Conservation (phyloP, 768 basidiomycete genomes). For the Albatrellus ellisii region DNA sequence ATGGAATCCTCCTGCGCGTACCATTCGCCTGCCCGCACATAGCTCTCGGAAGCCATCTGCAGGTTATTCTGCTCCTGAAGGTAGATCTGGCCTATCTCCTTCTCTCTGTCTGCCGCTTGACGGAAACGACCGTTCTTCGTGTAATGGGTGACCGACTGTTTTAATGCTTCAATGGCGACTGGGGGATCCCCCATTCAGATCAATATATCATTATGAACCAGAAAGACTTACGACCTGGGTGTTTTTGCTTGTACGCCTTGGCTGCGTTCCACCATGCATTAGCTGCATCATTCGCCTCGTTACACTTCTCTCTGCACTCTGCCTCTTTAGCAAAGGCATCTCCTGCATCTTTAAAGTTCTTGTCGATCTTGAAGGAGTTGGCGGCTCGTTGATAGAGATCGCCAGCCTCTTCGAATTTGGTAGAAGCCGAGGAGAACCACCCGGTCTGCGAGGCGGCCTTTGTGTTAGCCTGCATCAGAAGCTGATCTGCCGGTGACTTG, state of each 20-base stretch:
- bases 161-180: slow-evolving; percentile 87
- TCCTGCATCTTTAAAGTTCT: slow-evolving; percentile 83
- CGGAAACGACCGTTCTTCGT: slow-evolving; percentile 82
- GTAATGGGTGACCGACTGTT: slow-evolving; percentile 74
- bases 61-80: slow-evolving; percentile 74
- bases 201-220: not conserved
- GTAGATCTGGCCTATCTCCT: slow-evolving; percentile 91
- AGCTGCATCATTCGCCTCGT: slow-evolving; percentile 88
- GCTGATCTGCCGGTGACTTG: slow-evolving; percentile 63
- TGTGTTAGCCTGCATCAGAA: slow-evolving; percentile 87
- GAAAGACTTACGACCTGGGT: slow-evolving; percentile 55
- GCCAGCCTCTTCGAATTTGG: slow-evolving; percentile 91
- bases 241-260: slow-evolving; percentile 87
- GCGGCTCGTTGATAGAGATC: slow-evolving; percentile 93
- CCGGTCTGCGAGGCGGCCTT: slow-evolving; percentile 71
- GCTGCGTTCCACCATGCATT: slow-evolving; percentile 99
- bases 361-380: slow-evolving; percentile 87
- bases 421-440: slow-evolving; percentile 77
- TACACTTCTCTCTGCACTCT: slow-evolving; percentile 81
- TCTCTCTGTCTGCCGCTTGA: slow-evolving; percentile 96
- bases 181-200: slow-evolving; percentile 2
- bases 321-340: slow-evolving; percentile 90
- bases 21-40: slow-evolving; percentile 88
- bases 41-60: slow-evolving; percentile 81
- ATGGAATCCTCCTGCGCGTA: slow-evolving; percentile 95